Base-by-base conservation (phyloP, 225 moss, liverwort and hornwort species). In the Polytrichum formosum region DNA sequence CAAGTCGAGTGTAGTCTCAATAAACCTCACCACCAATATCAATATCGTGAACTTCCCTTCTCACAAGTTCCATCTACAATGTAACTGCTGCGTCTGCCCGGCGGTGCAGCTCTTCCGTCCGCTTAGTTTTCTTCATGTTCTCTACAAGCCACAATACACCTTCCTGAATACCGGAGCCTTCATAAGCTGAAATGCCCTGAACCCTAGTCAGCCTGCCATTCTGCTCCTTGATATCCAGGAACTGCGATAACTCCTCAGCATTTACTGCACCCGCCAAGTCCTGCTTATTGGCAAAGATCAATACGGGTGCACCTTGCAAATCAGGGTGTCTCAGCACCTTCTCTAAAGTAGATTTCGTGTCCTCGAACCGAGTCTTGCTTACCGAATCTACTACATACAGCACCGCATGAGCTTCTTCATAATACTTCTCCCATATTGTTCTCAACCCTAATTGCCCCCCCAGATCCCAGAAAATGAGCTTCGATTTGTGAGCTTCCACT, bases 341-440 rank as follows among this genome's bases (percentile, higher is more conserved):
- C 77, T 91, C 94, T 87, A 98, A 82, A 18, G 98, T 86, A 9
- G 92, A 87, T 72, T 91, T 94, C 28, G 90, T 81, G 30, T 98
- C 98, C 76, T 98, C 97, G 70, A 94, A 78, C 23, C 97, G 92
- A 59, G 88, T 37, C 62, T 84, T 84, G 61, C 92, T 92, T 9
- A 91, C 92, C 28, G 92, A 85, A 75, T 98, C 98, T 70, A 98
- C 94, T 35, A 94, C 98, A 69, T 88, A 94, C 7, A 98, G 87
- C 28, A 98, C 88, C 21, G 94, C 98, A 80, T 98, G 92, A 72
- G 97, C 97, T 64, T 98, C 97, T 53, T 94, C 97, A 77, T 94
- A 98, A 80, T 98, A 98, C 74, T 98, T 98, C 85, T 98, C 98
- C 98, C 94, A 98, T 9, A 98, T 98, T 5, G 87, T 92, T 61